Evolutionary conservation across 768 basidiomycete genomes (phyloP).

Genomic region (Amanita rubescens): DNA sequence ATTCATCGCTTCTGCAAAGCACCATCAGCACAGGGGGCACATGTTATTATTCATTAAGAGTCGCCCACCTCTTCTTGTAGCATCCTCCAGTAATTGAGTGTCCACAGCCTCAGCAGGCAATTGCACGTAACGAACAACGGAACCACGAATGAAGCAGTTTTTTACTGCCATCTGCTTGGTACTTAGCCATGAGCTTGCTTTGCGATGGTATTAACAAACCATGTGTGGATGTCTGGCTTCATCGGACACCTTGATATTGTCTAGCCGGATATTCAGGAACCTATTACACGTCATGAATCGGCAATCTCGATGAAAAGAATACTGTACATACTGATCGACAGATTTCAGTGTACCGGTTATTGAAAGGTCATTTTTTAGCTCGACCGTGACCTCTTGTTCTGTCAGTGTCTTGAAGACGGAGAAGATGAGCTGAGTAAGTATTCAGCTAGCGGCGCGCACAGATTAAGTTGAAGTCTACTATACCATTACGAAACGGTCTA

Average conservation of each 20-base stretch:
- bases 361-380: slow-evolving; percentile 97
- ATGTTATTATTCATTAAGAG: neutral
- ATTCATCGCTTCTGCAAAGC: slow-evolving; percentile 35
- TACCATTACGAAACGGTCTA: slow-evolving; percentile 4
- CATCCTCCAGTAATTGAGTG: slow-evolving; percentile 92
- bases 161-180: slow-evolving; percentile 91
- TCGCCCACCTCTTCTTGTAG: slow-evolving; percentile 81
- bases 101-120: slow-evolving; percentile 90
- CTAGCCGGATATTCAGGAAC: slow-evolving; percentile 93
- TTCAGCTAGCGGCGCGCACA: neutral
- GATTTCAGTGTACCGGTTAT: slow-evolving; percentile 95
- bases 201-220: slow-evolving; percentile 34
- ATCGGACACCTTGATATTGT: slow-evolving; percentile 88
- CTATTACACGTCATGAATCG: slow-evolving; percentile 29
- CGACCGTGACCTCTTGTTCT: slow-evolving; percentile 93
- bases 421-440: slow-evolving; percentile 66
- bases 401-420: slow-evolving; percentile 99
- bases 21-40: neutral
- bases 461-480: no score
- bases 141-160: slow-evolving; percentile 98
- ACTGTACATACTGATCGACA: slow-evolving; percentile 81
- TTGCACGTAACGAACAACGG: slow-evolving; percentile 96
- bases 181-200: neutral
- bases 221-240: slow-evolving; percentile 95
- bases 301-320: neutral